A percentile compares a stretch with the other conserved stretches of the same genome.
phyloP scores from a whole-genome alignment of 2,329 filamentous ascomycete species.

The Ascochyta fabae region DNA sequence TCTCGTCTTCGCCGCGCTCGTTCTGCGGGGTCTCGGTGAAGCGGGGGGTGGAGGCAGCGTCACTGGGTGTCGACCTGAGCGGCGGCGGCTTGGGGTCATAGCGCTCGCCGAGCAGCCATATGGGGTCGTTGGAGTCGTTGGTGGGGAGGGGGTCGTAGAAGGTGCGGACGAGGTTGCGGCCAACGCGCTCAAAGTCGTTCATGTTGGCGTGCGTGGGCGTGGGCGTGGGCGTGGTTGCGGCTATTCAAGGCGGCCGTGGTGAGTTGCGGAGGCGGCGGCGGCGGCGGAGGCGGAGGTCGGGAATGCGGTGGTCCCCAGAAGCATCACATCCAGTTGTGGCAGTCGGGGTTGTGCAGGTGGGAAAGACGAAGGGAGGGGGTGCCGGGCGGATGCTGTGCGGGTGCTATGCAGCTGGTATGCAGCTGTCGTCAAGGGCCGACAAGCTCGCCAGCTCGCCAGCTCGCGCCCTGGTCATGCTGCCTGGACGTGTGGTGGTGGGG shows the following conservation, averaged over 20 bases:
- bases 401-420: not conserved
- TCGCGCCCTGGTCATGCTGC: conserved; percentile 17
- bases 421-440: conserved; percentile 4
- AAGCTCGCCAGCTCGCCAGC: conserved; percentile 1
- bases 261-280: conserved; percentile 15
- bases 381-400: not conserved
- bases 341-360: not conserved
- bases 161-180: conserved; percentile 83
- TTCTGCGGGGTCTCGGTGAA: conserved; percentile 30
- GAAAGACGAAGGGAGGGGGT: not conserved
- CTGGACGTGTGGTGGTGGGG: conserved; percentile 12
- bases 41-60: conserved; percentile 23
- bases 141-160: conserved; percentile 90
- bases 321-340: conserved; percentile 20
- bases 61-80: conserved; percentile 28
- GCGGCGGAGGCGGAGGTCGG: conserved; percentile 19
- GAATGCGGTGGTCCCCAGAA: conserved; percentile 19
- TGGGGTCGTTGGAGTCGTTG: conserved; percentile 74
- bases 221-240: not conserved
- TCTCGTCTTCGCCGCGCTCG: conserved; percentile 45
- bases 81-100: conserved; percentile 55
- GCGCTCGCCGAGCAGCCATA: conserved; percentile 80
- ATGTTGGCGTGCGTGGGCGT: conserved; percentile 48
- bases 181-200: conserved; percentile 75
- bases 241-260: conserved; percentile 16